Evolutionary conservation across 805 yeast species (phyloP), one percentile per base, ranked within the genome.

Genomic region (Candida patagonica): DNA sequence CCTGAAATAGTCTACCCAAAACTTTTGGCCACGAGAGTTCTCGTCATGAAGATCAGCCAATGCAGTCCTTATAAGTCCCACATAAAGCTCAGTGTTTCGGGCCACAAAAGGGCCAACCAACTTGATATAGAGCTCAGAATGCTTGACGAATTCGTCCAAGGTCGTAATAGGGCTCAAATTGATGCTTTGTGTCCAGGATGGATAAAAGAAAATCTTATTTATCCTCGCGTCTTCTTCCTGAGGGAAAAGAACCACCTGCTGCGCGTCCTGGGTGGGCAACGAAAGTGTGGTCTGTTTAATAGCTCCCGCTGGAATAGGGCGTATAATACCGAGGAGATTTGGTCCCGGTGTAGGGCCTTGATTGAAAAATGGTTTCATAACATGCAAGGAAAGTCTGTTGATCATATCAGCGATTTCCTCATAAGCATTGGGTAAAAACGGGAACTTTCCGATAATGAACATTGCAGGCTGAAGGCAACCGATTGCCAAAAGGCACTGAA

Each of bases 401-500:
- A 82, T 57, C 24, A 74, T 57, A 7, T 53, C 59, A 0, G 74
- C 59, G 4, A 78, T 53, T 6, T 68, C 73, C 1, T 68, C 66
- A 42, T 74, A 78, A 1, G 77, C 62, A 29, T 68, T 57, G 0
- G 79, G 73, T 19, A 85, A 56, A 38, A 65, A 73, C 6, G 94
- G 94, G 49, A 73, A 75, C 44, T 68, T 68, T 2, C 74, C 62
- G 4, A 86, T 60, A 4, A 84, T 63, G 49, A 60, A 74, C 7
- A 82, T 42, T 0, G 84, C 63, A 2, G 87, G 85, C 56, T 73
- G 66, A 37, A 78, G 66, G 36, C 80, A 57, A 1, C 92, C 88
- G 46, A 68, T 71, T 0, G 72, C 58, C 5, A 88, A 57, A 25
- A 78, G 63, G 12, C 69, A 61, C 44, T 74, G 67, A 25, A 82